These are phyloP conservation scores for Diutina pseudorugosa DNA, from an alignment of 1,139 yeast species.

Conservation along the genomic window DNA sequence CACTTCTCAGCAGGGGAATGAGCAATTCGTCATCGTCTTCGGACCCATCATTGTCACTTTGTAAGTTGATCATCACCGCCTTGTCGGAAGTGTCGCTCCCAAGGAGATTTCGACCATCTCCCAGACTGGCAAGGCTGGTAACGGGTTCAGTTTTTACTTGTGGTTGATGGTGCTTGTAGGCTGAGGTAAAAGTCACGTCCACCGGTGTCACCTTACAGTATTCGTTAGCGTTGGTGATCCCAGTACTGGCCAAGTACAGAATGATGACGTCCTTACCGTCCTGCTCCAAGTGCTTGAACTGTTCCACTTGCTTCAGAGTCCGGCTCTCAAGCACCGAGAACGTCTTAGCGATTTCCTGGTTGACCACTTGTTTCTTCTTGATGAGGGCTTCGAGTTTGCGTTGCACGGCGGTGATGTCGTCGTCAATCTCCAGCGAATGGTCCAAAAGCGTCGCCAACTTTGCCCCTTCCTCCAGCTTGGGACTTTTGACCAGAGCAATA, in stretches of 20 bases:
- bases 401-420: background rate
- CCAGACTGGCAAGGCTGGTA: background rate
- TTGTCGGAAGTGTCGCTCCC: background rate
- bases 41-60: background rate
- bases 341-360: background rate
- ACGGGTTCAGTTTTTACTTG: background rate
- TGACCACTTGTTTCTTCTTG: background rate
- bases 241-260: background rate
- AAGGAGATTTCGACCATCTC: background rate
- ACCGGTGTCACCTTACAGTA: background rate
- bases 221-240: background rate
- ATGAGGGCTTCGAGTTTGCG: background rate
- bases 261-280: background rate
- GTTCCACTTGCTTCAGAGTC: constrained; percentile 4
- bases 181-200: background rate
- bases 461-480: background rate
- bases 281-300: background rate
- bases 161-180: background rate
- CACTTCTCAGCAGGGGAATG: background rate
- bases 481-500: background rate
- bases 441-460: background rate
- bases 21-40: background rate
- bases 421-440: background rate
- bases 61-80: background rate
- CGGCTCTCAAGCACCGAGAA: constrained; percentile 4